Evolutionary conservation across 768 basidiomycete species (phyloP), one percentile per base, ranked within the genome.

Genomic region (Coprinellus micaceus): DNA sequence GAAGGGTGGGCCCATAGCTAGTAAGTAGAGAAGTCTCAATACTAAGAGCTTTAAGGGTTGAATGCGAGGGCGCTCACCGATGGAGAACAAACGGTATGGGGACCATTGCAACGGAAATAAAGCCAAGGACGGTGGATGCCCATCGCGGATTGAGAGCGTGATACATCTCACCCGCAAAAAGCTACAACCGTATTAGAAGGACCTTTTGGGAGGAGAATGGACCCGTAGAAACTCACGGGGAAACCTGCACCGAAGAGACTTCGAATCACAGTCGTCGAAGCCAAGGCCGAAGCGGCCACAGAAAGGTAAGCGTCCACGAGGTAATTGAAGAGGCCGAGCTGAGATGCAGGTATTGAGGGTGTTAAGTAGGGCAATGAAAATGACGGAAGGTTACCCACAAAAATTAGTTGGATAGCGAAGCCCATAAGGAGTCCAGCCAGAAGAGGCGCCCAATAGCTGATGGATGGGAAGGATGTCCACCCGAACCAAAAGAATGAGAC

Each of bases 401-500:
- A 84, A 21, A 85, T 77, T 63, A 77, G 74, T 45, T 76, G 72
- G 54, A 82, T 78, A 12, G 78, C 71, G 52, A 83, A 80, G n/a
- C 83, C 82, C 67, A 83, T 65, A 9, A 76, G 52, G 21, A 74
- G 56, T 1, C 82, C 81, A 0, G 83, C 74, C 56, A 77, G 60
- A 62, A 86, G 69, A 1, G 84, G 85, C 0, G 68, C 78, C 80
- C 80, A 83, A 25, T 77, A 75, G 0, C 76, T 75, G 54, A 84
- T 72, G 40, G 67, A 71, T 10, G 82, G 78, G 57, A 65, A 81
- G 0, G 82, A 82, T 1, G 84, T 82, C 84, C 84, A 85, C 26
- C 70, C 78, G 63, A 88, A 84, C 85, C 85, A 85, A 68, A 88
- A 87, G 67, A 86, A 81, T 3, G 81, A 77, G 21, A 74, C 48